Base-by-base conservation (phyloP, 1,284 basidiomycete genomes). In the Xerocomus cyaneibrunnescens region DNA sequence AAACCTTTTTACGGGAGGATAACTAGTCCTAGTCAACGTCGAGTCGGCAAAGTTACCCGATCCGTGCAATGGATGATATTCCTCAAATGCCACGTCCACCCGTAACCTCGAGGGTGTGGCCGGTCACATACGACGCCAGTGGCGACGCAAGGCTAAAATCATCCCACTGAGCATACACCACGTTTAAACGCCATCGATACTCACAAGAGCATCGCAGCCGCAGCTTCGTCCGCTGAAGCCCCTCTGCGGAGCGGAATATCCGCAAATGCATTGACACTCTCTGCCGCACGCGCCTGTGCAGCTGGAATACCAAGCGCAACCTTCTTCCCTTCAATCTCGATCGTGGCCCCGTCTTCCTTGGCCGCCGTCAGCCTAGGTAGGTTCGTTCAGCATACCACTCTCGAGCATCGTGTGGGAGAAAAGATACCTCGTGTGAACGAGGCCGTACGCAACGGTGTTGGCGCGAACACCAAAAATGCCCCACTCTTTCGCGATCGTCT, bases 401-500 rank as follows among this genome's bases (percentile, higher is more conserved):
- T 7, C 28, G 28, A 10, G n/a, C 12, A 36, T 43, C 25, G 10
- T 3, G 27, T 25, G n/a, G 9, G 13, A 38, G 35, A 25, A 39
- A 16, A 64, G 66, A 51, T 55, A 86, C 82, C 87, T 73, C 13
- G 89, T 90, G 63, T 86, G 81, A 46, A 92, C 82, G 53, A 81
- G 77, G 28, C 89, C 89, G 58, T 84, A 92, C 9, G 91, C 91
- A 41, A 93, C 74, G 2, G 86, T 87, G 72, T 93, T 92, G 40
- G 87, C 85, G 44, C 89, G 84, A 10, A 93, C 89, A 59, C 85
- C 85, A 67, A 88, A 93, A 7, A 75, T 69, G 50, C 92, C 91
- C 91, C 90, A 94, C 68, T 94, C 91, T 69, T 93, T 94, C 45
- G 85, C 85, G 58, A 90, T 83, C 14, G 90, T 93, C 75, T 92